A percentile compares a stretch with the other conserved stretches of the same genome.
Conservation (phyloP, 1,139 yeast genomes). For the Zygoascus hellenicus region DNA sequence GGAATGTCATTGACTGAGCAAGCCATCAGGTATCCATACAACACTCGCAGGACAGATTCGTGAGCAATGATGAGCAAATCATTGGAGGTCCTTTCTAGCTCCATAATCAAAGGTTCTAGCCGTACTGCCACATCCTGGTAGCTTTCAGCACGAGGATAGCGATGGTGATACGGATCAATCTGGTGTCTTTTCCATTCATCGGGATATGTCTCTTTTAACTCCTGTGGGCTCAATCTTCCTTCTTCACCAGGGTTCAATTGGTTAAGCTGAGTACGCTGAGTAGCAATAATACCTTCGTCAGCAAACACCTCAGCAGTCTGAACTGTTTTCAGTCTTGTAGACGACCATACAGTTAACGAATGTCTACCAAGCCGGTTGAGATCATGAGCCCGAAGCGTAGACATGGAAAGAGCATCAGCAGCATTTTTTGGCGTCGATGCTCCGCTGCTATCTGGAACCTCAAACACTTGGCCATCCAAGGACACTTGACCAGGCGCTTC, state of each 20-base stretch:
- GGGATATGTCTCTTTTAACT: constrained; percentile 57
- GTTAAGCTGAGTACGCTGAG: constrained; percentile 75
- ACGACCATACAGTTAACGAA: constrained; percentile 71
- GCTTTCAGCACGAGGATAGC: constrained; percentile 89
- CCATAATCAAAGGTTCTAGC: constrained; percentile 86
- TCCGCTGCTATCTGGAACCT: constrained; percentile 18
- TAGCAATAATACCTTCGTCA: constrained; percentile 51
- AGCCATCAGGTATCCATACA: constrained; percentile 93
- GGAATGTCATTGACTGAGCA: constrained; percentile 86
- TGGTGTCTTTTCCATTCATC: constrained; percentile 60
- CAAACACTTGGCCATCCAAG: not conserved
- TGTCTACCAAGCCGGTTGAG: constrained; percentile 22
- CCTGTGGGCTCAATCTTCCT: constrained; percentile 58
- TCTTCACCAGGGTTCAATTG: constrained; percentile 90
- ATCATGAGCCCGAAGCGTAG: constrained; percentile 25
- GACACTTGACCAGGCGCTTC: constrained; percentile 1
- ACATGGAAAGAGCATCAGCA: constrained; percentile 25
- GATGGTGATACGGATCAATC: constrained; percentile 84
- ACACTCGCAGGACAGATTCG: constrained; percentile 79
- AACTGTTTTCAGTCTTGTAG: constrained; percentile 76
- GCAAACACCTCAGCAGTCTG: constrained; percentile 70
- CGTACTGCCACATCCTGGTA: constrained; percentile 94
- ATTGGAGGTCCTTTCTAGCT: constrained; percentile 86
- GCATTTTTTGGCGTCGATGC: constrained; percentile 25
- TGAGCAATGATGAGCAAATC: constrained; percentile 90